Base-by-base conservation (phyloP, 768 basidiomycete species). In the Pleurotus salmoneostramineus region DNA sequence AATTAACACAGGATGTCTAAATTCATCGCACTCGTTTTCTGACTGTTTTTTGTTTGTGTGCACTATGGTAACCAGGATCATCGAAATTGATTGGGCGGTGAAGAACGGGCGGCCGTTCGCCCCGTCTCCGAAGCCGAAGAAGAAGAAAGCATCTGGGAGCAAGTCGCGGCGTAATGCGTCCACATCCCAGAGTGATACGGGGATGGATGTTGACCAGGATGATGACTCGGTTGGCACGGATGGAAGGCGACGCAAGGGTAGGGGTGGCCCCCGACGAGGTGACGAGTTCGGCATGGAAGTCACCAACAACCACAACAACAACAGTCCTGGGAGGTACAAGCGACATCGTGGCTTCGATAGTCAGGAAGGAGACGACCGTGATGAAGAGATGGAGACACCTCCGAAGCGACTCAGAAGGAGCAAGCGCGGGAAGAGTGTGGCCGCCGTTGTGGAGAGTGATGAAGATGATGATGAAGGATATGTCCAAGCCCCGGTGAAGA, bases 31-130 rank as follows among this genome's bases (percentile, higher is more conserved):
- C n/a, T n/a, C 10, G 37, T n/a, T 8, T 40, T 40, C 37, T 40
- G 37, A 27, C 21, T 27, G 21, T 27, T 40, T 8, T n/a, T 40
- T 40, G 37, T 40, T 40, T 40, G n/a, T 40, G 37, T 44, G 31
- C 57, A 61, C 62, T 63, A 12, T 50, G 42, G 27, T 27, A 7
- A 45, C 56, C 69, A 91, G 88, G 77, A 89, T 91, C 69, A 83
- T 91, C 71, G 89, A 91, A 72, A 85, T 91, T 65, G 88, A 91
- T 69, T 89, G 83, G 85, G 79, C 89, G 1, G 81, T 88, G 68
- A 83, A 83, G 71, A 80, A 89, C 63, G 73, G 79, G 59, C 78
- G 71, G 61, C 74, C 78, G 50, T 87, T 85, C 59, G 73, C 84
- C 32, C 83, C 87, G n/a, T 77, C 79, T 15, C 78, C 83, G 34